Evolutionary conservation across 768 basidiomycete species (phyloP).

Genomic region (Calocybe gangraenosa): DNA sequence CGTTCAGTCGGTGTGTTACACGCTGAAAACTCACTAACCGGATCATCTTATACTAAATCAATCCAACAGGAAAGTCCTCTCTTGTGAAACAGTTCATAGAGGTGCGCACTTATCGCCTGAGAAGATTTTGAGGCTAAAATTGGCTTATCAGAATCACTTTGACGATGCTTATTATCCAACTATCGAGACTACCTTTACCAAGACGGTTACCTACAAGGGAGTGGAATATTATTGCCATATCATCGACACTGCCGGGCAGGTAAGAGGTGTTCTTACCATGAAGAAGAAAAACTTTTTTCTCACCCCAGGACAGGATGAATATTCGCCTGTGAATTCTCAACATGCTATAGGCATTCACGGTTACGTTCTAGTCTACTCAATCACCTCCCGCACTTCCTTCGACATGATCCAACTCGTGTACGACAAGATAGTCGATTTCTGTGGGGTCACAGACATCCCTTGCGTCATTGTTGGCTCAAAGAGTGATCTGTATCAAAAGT

Average conservation of each 20-base stretch:
- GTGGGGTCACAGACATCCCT: conserved; percentile 80
- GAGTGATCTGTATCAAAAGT: conserved; percentile 77
- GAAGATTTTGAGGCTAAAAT: background rate
- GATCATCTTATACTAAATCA: background rate
- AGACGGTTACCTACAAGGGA: conserved; percentile 83
- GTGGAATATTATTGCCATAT: conserved; percentile 95
- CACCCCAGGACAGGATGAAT: conserved; percentile 72
- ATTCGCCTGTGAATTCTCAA: conserved; percentile 87
- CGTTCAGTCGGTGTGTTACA: conserved; percentile 92
- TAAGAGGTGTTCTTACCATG: conserved; percentile 28
- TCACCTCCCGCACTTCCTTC: conserved; percentile 85
- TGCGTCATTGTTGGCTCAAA: conserved; percentile 96
- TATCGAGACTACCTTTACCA: conserved; percentile 84
- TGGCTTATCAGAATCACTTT: conserved; percentile 59
- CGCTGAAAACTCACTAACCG: conserved; percentile 21
- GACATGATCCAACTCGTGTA: conserved; percentile 93
- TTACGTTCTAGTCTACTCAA: conserved; percentile 94
- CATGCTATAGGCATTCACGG: conserved; percentile 97
- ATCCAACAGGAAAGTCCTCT: conserved; percentile 82
- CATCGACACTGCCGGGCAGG: conserved; percentile 97
- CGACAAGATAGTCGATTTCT: conserved; percentile 94
- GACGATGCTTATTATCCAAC: conserved; percentile 94
- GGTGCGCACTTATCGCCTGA: no score
- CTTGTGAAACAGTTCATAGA: conserved; percentile 93
- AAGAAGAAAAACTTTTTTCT: background rate